Evolutionary conservation across 768 basidiomycete genomes (phyloP), one percentile per base, ranked within the genome.

Genomic region (Thelephora ganbajun): DNA sequence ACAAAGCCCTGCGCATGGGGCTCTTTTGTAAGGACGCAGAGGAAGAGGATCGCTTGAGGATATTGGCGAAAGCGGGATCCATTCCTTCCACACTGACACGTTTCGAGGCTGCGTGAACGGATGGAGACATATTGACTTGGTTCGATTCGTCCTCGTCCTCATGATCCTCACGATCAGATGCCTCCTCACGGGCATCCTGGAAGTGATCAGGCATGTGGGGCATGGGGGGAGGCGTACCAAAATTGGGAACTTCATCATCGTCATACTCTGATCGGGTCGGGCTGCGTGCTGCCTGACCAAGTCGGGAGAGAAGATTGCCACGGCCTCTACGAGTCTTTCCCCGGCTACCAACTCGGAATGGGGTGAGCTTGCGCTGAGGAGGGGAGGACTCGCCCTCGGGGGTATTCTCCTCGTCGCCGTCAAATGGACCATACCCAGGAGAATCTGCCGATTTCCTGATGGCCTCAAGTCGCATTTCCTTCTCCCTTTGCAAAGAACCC

Each of bases 11-110:
- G 36, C 80, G 76, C 13, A 83, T 66, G 39, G 83, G 82, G 55
- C 79, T 82, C 14, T 69, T 66, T 48, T 67, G 59, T n/a, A 71
- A 43, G 2, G 70, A 66, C 35, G 63, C 66, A 43, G 64, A 60
- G 16, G 66, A 70, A 0, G 65, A 61, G 4, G 72, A 63, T 35
- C 80, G 79, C 48, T 76, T 76, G 41, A 90, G 75, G 12, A 88
- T 71, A 50, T 84, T 85, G 46, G 87, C 86, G 57, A 87, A 92
- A 0, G 66, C 72, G 9, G 90, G 89, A 51, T 91, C 89, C 83
- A 92, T 86, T 39, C 86, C 87, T 48, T 90, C 86, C 3, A 87
- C 73, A 55, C 80, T 85, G 5, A 75, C 75, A 33, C 80, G 70
- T 55, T 83, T 83, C 3, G 79, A 80, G 7, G 59, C 62, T 11